Conservation (phyloP, 306 rosid genomes). For the Malus asiatica region DNA sequence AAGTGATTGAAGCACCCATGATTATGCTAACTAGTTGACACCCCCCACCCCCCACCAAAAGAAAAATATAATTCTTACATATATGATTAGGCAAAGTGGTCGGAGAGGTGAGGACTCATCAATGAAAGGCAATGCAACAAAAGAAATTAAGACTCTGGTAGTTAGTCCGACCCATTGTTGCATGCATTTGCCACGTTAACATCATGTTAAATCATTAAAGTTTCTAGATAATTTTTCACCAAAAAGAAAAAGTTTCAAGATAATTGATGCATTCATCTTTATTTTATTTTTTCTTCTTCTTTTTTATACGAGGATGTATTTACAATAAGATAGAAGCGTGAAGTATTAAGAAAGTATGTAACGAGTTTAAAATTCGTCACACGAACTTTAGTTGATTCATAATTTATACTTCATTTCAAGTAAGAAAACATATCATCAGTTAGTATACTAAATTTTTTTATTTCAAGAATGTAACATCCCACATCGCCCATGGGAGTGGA, state of each 20-base stretch:
- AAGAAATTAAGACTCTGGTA: neutral
- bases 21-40: slow-evolving; percentile 6
- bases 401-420: no score
- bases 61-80: neutral
- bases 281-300: neutral
- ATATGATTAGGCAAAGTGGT: neutral
- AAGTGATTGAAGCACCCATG: slow-evolving; percentile 14
- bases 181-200: neutral
- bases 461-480: neutral
- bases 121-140: neutral
- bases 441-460: no score
- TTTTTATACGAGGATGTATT: no score
- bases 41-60: no score
- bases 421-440: no score
- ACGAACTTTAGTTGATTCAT: no score
- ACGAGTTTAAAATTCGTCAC: no score
- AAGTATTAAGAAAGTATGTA: no score
- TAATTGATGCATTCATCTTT: neutral
- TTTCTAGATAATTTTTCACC: no score
- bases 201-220: neutral
- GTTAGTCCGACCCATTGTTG: neutral
- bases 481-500: no score
- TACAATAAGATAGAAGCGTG: no score
- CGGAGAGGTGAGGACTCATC: neutral
- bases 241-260: neutral